phyloP scores from a whole-genome alignment of 495 filamentous ascomycete species.

The Aspergillus egyptiacus region DNA sequence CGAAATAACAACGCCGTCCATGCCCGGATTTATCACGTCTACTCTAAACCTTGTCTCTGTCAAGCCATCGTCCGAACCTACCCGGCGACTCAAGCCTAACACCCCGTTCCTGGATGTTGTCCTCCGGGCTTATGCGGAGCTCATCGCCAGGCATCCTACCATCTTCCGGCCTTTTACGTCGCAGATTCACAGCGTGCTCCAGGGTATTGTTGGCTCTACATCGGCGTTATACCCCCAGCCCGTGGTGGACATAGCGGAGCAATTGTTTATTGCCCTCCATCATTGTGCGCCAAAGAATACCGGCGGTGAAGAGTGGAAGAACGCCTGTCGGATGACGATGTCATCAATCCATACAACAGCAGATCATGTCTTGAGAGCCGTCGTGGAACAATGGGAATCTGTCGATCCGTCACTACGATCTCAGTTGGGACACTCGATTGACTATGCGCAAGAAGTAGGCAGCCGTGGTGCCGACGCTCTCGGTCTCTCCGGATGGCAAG shows the following conservation, averaged over 20 bases:
- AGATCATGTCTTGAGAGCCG: conserved; percentile 66
- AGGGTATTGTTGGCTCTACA: conserved; percentile 36
- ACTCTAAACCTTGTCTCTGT: conserved; percentile 62
- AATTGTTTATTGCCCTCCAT: conserved; percentile 61
- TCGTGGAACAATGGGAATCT: conserved; percentile 74
- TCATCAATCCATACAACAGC: conserved; percentile 58
- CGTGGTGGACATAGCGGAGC: conserved; percentile 48
- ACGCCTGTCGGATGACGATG: conserved; percentile 52
- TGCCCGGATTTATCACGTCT: conserved; percentile 65
- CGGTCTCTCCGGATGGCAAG: conserved; percentile 62
- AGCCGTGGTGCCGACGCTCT: conserved; percentile 35
- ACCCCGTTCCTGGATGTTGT: conserved; percentile 55
- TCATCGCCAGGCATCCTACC: conserved; percentile 72
- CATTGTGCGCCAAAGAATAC: conserved; percentile 71
- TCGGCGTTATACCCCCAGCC: conserved; percentile 36
- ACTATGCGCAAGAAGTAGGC: conserved; percentile 35
- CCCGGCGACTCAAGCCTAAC: conserved; percentile 38
- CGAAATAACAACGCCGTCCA: conserved; percentile 78
- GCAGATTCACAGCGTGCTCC: conserved; percentile 57
- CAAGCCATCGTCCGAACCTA: conserved; percentile 33
- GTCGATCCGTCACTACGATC: conserved; percentile 28
- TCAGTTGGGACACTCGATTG: conserved; percentile 19
- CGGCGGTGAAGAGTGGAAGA: conserved; percentile 65
- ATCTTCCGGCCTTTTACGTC: conserved; percentile 67
- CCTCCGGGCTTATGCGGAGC: conserved; percentile 54